Conservation (phyloP, 2,329 filamentous ascomycete species). For the Pseudopithomyces maydicus region DNA sequence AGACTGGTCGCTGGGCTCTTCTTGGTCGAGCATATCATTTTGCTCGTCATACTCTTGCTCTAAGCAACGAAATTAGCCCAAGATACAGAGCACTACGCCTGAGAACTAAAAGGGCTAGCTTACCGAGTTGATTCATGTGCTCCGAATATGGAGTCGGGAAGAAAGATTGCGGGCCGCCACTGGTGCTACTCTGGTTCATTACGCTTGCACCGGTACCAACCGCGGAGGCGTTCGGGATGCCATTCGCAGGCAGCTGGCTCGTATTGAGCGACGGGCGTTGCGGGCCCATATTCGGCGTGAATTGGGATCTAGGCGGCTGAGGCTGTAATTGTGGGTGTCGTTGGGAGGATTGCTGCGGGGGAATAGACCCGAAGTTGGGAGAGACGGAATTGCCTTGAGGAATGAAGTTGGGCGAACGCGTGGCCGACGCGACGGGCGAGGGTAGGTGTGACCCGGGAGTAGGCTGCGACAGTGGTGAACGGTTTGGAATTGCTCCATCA, state of each 20-base stretch:
- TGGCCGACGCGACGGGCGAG: conserved; percentile 63
- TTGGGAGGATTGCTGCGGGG: conserved; percentile 54
- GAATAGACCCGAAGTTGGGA: conserved; percentile 61
- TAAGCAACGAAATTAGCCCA: conserved; percentile 72
- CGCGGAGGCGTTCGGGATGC: conserved; percentile 43
- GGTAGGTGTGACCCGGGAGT: conserved; percentile 81
- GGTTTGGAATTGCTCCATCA: conserved; percentile 50
- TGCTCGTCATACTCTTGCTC: conserved; percentile 97
- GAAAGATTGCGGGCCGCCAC: conserved; percentile 58
- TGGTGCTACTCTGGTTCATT: conserved; percentile 42
- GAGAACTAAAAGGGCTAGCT: conserved; percentile 64
- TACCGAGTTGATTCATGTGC: conserved; percentile 95
- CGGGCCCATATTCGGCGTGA: conserved; percentile 49
- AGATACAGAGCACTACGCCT: conserved; percentile 66
- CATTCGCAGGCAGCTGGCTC: conserved; percentile 42
- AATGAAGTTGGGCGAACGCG: conserved; percentile 66
- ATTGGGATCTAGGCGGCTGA: conserved; percentile 55
- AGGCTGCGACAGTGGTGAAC: conserved; percentile 76
- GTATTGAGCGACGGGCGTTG: conserved; percentile 45
- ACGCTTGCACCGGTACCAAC: conserved; percentile 42
- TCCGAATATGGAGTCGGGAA: conserved; percentile 90
- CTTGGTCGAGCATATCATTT: conserved; percentile 84
- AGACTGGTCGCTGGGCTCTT: conserved; percentile 68
- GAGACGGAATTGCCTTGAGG: conserved; percentile 65
- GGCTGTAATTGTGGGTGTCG: conserved; percentile 52